These are phyloP conservation scores for Neophaeococcomyces aloes DNA, from an alignment of 2,329 filamentous ascomycete species.

Conservation along the genomic window DNA sequence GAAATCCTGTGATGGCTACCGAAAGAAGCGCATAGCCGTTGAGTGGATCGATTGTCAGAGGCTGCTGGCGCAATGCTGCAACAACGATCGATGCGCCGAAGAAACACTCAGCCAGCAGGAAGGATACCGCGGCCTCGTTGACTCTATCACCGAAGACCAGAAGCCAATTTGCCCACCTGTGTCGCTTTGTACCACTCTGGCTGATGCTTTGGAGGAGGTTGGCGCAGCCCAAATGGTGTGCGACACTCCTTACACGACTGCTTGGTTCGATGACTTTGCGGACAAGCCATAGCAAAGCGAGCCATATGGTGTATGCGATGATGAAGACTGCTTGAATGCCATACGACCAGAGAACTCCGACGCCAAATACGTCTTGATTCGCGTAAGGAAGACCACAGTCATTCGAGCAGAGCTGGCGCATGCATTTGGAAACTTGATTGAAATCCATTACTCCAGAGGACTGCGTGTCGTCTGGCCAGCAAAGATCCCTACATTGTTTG, in stretches of 20 bases:
- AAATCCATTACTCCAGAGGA: not conserved
- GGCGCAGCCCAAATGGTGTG: too few species aligned
- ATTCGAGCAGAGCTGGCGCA: not conserved
- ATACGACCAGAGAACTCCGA: not conserved
- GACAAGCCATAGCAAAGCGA: not conserved
- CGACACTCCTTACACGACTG: too few species aligned
- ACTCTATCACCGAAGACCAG: not conserved
- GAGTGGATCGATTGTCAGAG: not conserved
- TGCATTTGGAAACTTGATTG: not conserved
- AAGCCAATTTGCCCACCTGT: not conserved
- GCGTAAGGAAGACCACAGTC: slow-evolving; percentile 1
- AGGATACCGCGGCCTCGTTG: not conserved
- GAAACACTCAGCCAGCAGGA: not conserved
- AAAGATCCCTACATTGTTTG: not conserved
- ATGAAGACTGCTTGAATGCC: not conserved
- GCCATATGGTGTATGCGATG: not conserved
- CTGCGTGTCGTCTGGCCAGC: not conserved
- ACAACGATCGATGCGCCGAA: not conserved
- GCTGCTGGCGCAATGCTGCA: not conserved
- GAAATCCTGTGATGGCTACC: not conserved
- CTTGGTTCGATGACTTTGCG: too few species aligned
- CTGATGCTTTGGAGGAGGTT: too few species aligned
- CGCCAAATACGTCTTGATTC: slow-evolving; percentile 1
- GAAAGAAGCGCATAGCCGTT: slow-evolving; percentile 1
- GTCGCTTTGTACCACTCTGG: too few species aligned